Percentiles rank a stretch among this genome's conserved stretches.
Evolutionary conservation across 306 rosid species (phyloP).

Genomic region (Prunus mume): DNA sequence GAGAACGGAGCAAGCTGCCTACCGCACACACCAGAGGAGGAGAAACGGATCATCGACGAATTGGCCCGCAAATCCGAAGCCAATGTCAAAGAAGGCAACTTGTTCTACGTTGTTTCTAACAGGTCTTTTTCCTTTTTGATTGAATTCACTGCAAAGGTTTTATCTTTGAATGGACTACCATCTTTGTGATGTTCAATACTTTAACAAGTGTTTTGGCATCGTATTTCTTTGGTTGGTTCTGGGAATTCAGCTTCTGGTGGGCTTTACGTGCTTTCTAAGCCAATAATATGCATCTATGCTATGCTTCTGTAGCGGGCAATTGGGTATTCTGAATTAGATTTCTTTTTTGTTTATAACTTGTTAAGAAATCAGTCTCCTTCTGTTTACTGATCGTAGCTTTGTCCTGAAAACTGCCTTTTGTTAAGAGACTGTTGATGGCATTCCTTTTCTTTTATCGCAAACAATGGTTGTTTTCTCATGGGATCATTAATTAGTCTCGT

Average conservation of each 20-base stretch:
- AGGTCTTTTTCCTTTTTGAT: conserved; percentile 32
- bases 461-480: neutral
- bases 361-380: neutral
- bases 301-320: neutral
- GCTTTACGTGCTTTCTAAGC: neutral
- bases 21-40: conserved; percentile 75
- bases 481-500: neutral
- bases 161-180: neutral
- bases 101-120: conserved; percentile 69
- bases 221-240: conserved; percentile 2
- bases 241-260: neutral
- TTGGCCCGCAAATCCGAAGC: conserved; percentile 63
- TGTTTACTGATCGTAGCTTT: neutral
- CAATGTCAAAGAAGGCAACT: conserved; percentile 76
- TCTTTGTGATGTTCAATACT: neutral
- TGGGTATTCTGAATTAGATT: neutral
- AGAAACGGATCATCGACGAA: conserved; percentile 67
- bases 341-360: neutral
- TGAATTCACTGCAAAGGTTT: neutral
- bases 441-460: neutral
- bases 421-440: neutral
- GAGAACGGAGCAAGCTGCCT: conserved; percentile 65
- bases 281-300: neutral
- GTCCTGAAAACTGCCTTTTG: neutral
- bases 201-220: neutral